Conservation (phyloP, 2,329 filamentous ascomycete genomes). For the Aspergillus sp. region DNA sequence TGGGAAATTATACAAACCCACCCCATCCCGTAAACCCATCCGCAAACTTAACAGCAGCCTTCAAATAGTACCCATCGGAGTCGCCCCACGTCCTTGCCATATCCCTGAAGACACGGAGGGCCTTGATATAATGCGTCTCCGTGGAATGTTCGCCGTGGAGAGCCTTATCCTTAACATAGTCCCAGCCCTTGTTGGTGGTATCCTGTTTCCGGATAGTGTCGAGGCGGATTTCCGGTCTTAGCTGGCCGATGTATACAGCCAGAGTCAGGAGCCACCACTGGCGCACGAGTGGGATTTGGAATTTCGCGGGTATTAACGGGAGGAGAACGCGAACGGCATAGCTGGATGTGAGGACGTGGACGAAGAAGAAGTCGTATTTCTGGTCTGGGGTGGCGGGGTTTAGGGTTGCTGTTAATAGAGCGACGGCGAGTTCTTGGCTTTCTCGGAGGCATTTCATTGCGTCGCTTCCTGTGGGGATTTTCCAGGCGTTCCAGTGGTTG, state of each 20-base stretch:
- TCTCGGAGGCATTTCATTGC: slow-evolving; percentile 73
- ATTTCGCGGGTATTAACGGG: slow-evolving; percentile 69
- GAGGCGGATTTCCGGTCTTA: slow-evolving; percentile 70
- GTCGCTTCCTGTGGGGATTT: slow-evolving; percentile 53
- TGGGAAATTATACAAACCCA: slow-evolving; percentile 39
- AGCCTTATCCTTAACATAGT: slow-evolving; percentile 70
- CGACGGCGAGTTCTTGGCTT: slow-evolving; percentile 59
- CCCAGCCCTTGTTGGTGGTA: slow-evolving; percentile 69
- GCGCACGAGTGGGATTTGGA: slow-evolving; percentile 71
- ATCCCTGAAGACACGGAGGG: slow-evolving; percentile 57
- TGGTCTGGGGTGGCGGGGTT: slow-evolving; percentile 29
- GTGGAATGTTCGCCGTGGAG: slow-evolving; percentile 65
- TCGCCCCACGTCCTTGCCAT: slow-evolving; percentile 44
- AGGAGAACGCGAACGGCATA: slow-evolving; percentile 87
- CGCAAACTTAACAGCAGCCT: slow-evolving; percentile 51
- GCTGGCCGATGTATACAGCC: slow-evolving; percentile 72
- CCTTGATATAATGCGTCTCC: slow-evolving; percentile 87
- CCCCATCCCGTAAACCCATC: slow-evolving; percentile 65
- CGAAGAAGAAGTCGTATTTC: slow-evolving; percentile 78
- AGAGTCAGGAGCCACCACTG: slow-evolving; percentile 90
- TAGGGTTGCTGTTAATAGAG: slow-evolving; percentile 40
- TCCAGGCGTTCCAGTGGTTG: slow-evolving; percentile 91
- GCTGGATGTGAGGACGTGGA: slow-evolving; percentile 78
- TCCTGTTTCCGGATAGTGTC: slow-evolving; percentile 62
- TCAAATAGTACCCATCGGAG: slow-evolving; percentile 47